Percentiles rank a stretch among this genome's conserved stretches.
phyloP scores from a whole-genome alignment of 2,329 filamentous ascomycete genomes.

The Periconia macrospinosa region DNA sequence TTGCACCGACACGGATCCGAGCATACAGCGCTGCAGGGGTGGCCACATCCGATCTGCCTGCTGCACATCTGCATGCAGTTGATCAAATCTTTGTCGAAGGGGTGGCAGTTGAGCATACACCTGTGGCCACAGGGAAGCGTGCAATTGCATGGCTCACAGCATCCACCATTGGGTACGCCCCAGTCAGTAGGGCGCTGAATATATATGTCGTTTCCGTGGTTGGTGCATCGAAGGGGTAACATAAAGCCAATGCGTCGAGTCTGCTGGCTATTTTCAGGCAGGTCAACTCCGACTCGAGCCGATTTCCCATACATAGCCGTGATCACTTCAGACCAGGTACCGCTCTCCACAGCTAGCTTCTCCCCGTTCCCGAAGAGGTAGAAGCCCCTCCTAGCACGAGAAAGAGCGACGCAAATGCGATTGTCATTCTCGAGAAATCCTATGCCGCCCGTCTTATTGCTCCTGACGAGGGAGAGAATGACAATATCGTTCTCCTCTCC shows the following conservation, averaged over 20 bases:
- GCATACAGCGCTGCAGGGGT: constrained; percentile 31
- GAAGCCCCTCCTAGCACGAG: constrained; percentile 74
- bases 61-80: constrained; percentile 37
- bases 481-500: constrained; percentile 89
- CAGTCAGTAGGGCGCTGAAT: constrained; percentile 47
- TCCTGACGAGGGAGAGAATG: constrained; percentile 78
- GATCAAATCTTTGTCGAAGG: constrained; percentile 32
- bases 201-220: constrained; percentile 57
- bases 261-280: constrained; percentile 16
- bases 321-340: constrained; percentile 56
- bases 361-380: constrained; percentile 81
- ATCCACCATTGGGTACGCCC: constrained; percentile 34
- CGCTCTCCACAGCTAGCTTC: constrained; percentile 51
- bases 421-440: constrained; percentile 74
- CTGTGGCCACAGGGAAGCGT: constrained; percentile 36
- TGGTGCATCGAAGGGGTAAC: constrained; percentile 65
- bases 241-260: constrained; percentile 49
- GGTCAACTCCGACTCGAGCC: constrained; percentile 29
- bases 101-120: constrained; percentile 39
- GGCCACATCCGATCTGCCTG: constrained; percentile 29
- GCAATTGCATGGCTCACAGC: constrained; percentile 28
- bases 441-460: constrained; percentile 59
- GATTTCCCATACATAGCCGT: constrained; percentile 49
- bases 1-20: constrained; percentile 33
- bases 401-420: constrained; percentile 64